Evolutionary conservation across 345 rosid species (phyloP).

Genomic region (Aquilaria yunnanensis): DNA sequence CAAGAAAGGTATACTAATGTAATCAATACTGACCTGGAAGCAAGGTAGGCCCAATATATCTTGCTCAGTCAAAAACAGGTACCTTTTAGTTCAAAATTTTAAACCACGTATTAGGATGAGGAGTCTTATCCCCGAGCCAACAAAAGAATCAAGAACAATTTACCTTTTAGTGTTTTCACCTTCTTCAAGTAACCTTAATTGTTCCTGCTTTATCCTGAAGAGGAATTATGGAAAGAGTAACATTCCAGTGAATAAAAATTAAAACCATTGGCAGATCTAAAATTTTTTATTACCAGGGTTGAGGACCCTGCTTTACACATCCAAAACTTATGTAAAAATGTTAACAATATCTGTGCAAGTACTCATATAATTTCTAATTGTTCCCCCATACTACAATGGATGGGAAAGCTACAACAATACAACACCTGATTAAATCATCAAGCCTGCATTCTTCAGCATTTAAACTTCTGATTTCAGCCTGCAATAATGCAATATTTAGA

Average conservation of each 20-base stretch:
- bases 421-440: constrained; percentile 53
- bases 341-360: too few relatives aligned
- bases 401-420: too few relatives aligned
- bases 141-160: constrained; percentile 1
- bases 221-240: constrained; percentile 19
- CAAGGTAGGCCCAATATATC: constrained; percentile 48
- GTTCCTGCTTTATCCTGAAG: constrained; percentile 51
- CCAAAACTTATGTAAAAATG: too few relatives aligned
- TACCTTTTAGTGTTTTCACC: constrained; percentile 44
- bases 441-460: constrained; percentile 45
- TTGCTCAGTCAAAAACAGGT: constrained; percentile 54
- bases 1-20: too few relatives aligned
- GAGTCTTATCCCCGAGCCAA: constrained; percentile 2
- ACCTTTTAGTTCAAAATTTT: constrained; percentile 27
- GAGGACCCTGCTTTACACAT: too few relatives aligned
- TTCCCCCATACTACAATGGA: too few relatives aligned
- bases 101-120: constrained; percentile 7
- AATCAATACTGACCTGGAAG: constrained; percentile 44
- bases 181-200: constrained; percentile 42
- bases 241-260: constrained; percentile 1
- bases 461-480: constrained; percentile 53
- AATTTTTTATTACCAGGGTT: too few relatives aligned
- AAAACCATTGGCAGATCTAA: not conserved
- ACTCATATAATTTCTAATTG: too few relatives aligned
- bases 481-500: constrained; percentile 11